phyloP scores from a whole-genome alignment of 139 green algal species.

The Ulvella scutata region DNA sequence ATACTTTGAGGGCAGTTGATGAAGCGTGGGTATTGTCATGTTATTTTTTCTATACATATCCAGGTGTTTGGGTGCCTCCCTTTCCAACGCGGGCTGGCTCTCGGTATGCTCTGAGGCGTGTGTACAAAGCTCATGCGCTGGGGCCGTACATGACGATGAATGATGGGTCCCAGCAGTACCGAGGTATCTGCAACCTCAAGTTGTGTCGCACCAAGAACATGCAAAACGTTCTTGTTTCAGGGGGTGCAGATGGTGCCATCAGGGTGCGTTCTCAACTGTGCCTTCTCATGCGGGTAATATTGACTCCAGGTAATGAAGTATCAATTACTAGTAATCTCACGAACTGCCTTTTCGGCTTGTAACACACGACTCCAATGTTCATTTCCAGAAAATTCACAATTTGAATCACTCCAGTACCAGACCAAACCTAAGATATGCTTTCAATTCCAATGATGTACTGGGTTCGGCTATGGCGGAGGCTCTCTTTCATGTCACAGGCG shows the following conservation, averaged over 20 bases:
- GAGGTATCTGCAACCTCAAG: neutral
- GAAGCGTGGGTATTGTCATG: constrained; percentile 4
- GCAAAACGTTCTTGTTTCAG: neutral
- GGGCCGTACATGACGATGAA: constrained; percentile 16
- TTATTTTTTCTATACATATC: neutral
- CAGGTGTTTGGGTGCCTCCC: constrained; percentile 30
- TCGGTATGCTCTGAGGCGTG: constrained; percentile 20
- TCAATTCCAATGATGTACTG: too few relatives aligned
- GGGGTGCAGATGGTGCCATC: constrained; percentile 1
- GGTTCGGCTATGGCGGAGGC: too few relatives aligned
- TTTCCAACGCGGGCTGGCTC: constrained; percentile 27
- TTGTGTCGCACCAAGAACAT: neutral
- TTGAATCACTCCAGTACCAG: too few relatives aligned
- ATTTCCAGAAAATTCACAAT: too few relatives aligned
- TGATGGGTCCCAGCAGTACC: constrained; percentile 21
- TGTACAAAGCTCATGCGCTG: constrained; percentile 20
- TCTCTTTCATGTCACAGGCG: too few relatives aligned
- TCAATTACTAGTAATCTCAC: too few relatives aligned
- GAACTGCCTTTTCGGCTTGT: too few relatives aligned
- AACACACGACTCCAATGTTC: too few relatives aligned
- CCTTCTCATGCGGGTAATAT: neutral
- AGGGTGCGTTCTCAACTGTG: neutral
- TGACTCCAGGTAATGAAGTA: too few relatives aligned
- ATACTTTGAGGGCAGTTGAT: too few relatives aligned
- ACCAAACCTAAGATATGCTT: too few relatives aligned